Percentiles rank a stretch among this genome's conserved stretches.
These are phyloP conservation scores for Penicillium antarcticum DNA, from an alignment of 495 filamentous ascomycete genomes.

Conservation along the genomic window DNA sequence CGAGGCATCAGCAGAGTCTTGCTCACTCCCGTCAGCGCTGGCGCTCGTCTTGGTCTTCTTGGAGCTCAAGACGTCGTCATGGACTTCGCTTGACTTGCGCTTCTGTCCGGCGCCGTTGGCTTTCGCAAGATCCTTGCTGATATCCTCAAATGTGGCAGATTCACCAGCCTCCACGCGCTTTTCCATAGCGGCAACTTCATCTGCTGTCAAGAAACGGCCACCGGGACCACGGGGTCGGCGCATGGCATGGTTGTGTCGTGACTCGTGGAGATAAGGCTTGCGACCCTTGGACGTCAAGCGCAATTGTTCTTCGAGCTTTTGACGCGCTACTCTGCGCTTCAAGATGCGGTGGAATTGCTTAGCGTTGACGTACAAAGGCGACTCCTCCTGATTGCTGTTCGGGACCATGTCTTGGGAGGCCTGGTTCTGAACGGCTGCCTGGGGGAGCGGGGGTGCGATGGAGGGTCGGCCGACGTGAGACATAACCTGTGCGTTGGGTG, in stretches of 20 bases:
- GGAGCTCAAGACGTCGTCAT: slow-evolving; percentile 37
- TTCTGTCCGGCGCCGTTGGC: slow-evolving; percentile 42
- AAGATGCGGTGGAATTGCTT: slow-evolving; percentile 98
- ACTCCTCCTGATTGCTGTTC: slow-evolving; percentile 73
- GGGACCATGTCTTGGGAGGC: slow-evolving; percentile 80
- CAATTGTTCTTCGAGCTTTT: slow-evolving; percentile 87
- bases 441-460: slow-evolving; percentile 46
- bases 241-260: slow-evolving; percentile 99
- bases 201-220: slow-evolving; percentile 95
- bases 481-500: slow-evolving; percentile 44
- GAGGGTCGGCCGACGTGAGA: slow-evolving; percentile 47
- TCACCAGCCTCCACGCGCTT: slow-evolving; percentile 36
- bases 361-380: slow-evolving; percentile 94
- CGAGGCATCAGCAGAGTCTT: slow-evolving; percentile 44
- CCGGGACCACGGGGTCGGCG: slow-evolving; percentile 92
- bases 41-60: slow-evolving; percentile 50
- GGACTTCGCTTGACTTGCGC: slow-evolving; percentile 48
- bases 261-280: slow-evolving; percentile 97
- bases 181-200: slow-evolving; percentile 93
- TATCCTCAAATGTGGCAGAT: slow-evolving; percentile 20
- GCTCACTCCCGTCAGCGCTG: slow-evolving; percentile 48
- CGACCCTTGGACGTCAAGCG: slow-evolving; percentile 91
- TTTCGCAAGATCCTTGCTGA: slow-evolving; percentile 24
- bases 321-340: slow-evolving; percentile 87
- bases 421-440: slow-evolving; percentile 58